These are phyloP conservation scores for Kurtzmaniella quercitrusa DNA, from an alignment of 1,139 yeast genomes.

Conservation along the genomic window DNA sequence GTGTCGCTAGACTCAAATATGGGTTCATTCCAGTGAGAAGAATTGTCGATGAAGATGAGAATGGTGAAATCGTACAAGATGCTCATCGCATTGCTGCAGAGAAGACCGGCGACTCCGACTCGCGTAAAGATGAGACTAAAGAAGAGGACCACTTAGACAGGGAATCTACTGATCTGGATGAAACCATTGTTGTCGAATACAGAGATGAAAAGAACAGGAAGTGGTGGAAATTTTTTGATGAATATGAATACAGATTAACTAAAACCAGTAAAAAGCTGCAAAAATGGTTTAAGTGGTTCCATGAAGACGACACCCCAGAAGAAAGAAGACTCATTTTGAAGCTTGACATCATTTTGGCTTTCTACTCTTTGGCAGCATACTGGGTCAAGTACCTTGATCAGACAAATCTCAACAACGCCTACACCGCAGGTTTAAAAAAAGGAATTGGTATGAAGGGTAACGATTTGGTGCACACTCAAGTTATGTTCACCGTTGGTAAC, in stretches of 20 bases:
- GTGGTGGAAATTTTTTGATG: constrained; percentile 64
- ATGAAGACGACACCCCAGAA: constrained; percentile 50
- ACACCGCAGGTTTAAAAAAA: constrained; percentile 60
- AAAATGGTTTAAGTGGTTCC: constrained; percentile 65
- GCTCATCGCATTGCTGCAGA: not conserved
- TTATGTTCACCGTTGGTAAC: constrained; percentile 54
- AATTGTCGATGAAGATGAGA: constrained; percentile 33
- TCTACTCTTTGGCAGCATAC: constrained; percentile 59
- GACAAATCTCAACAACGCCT: constrained; percentile 61
- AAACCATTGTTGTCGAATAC: constrained; percentile 29
- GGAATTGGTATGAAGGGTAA: constrained; percentile 60
- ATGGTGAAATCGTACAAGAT: constrained; percentile 10
- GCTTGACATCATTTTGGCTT: constrained; percentile 55
- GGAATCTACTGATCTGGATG: not conserved
- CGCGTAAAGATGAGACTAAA: not conserved
- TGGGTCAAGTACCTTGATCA: constrained; percentile 71
- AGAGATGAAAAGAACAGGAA: constrained; percentile 59
- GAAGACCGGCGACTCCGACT: not conserved
- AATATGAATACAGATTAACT: constrained; percentile 52
- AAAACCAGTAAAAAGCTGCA: constrained; percentile 29
- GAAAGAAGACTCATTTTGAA: constrained; percentile 55
- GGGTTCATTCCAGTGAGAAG: constrained; percentile 47
- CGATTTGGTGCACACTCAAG: constrained; percentile 59
- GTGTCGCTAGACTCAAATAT: constrained; percentile 34
- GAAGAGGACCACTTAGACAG: constrained; percentile 1